Base-by-base conservation (phyloP, 2,329 filamentous ascomycete species). In the Dendrostoma leiphaemia region DNA sequence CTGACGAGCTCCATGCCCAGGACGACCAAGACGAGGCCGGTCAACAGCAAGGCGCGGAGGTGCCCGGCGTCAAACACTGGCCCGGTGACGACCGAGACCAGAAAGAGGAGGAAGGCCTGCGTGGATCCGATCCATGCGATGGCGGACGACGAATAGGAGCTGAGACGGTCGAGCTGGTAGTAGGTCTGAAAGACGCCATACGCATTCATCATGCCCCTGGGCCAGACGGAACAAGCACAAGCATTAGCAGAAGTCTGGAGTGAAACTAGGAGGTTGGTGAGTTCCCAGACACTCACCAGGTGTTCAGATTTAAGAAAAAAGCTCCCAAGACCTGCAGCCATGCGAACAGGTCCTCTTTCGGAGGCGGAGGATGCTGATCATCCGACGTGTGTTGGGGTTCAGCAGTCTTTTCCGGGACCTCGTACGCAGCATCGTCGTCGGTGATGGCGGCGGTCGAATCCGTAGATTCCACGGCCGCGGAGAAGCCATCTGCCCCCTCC, bases 261-360 rank as follows among this genome's bases (percentile, higher is more conserved):
- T n/a, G n/a, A n/a, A n/a, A n/a, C n/a, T n/a, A n/a, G n/a, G n/a
- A n/a, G n/a, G n/a, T n/a, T n/a, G n/a, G n/a, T n/a, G n/a, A n/a
- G n/a, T n/a, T n/a, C n/a, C n/a, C n/a, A n/a, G n/a, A n/a, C n/a
- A n/a, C 13, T 12, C 35, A 13, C 13, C 28, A 38, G 19, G 35
- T 28, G 21, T 26, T 48, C 19, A 15, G 21, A 13, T 26, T 17
- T 13, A n/a, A n/a, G 13, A 15, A 8, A 21, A n/a, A 24, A 13
- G 17, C 32, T 10, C 19, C 45, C 2, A 74, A 69, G 4, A 79
- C 78, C 62, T 84, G 81, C 1, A 73, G 67, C 80, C 80, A 84
- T n/a, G 81, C 81, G 31, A 69, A 64, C 28, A 76, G 61, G 2
- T 80, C 81, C 5, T 23, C 31, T 28, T 37, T 37, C 3, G 31